A percentile compares a stretch with the other conserved stretches of the same genome.
Conservation (phyloP, 2,329 filamentous ascomycete genomes). For the Aspergillus sp. region DNA sequence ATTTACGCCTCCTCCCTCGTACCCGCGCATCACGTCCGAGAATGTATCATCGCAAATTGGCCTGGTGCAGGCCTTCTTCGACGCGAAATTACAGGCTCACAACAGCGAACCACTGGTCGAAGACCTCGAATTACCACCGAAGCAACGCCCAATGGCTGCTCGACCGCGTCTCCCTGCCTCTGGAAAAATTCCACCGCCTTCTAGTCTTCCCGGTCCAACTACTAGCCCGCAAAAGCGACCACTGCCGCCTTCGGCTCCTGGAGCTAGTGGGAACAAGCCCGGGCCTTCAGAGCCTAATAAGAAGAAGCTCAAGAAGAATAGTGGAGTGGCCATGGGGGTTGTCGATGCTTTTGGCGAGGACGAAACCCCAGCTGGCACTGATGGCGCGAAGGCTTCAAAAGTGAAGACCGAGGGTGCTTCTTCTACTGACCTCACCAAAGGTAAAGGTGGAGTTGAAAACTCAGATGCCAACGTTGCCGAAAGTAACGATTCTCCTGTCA, state of each 20-base stretch:
- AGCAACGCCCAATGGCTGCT: slow-evolving; percentile 65
- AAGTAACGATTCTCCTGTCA: slow-evolving; percentile 11
- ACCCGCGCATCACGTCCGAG: slow-evolving; percentile 76
- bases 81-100: slow-evolving; percentile 81
- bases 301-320: slow-evolving; percentile 45
- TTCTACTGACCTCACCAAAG: slow-evolving; percentile 13
- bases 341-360: slow-evolving; percentile 26
- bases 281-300: slow-evolving; percentile 38
- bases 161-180: slow-evolving; percentile 47
- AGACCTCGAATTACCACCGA: slow-evolving; percentile 90
- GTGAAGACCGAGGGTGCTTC: slow-evolving; percentile 39
- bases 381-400: slow-evolving; percentile 15
- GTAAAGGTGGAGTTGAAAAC: slow-evolving; percentile 16
- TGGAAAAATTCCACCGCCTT: slow-evolving; percentile 43
- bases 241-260: slow-evolving; percentile 27
- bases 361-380: slow-evolving; percentile 19
- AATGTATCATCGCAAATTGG: slow-evolving; percentile 79
- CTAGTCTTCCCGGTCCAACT: slow-evolving; percentile 30
- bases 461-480: slow-evolving; percentile 10
- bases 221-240: slow-evolving; percentile 45
- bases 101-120: slow-evolving; percentile 80
- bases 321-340: slow-evolving; percentile 30
- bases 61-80: slow-evolving; percentile 87
- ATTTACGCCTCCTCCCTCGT: slow-evolving; percentile 64
- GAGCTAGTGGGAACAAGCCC: slow-evolving; percentile 26